phyloP scores from a whole-genome alignment of 2,329 filamentous ascomycete species.

The Epichloe sp. region DNA sequence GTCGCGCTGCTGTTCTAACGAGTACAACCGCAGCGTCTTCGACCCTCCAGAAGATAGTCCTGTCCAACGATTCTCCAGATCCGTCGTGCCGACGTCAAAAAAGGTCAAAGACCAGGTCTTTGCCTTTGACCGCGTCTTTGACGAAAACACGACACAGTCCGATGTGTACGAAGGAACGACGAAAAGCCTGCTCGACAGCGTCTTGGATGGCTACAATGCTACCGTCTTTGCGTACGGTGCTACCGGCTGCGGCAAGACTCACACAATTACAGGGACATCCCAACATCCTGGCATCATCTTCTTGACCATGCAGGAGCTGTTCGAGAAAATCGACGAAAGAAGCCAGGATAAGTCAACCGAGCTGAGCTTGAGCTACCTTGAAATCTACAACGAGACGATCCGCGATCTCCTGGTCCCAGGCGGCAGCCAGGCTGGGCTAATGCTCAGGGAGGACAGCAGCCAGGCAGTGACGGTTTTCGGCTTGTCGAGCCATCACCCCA shows the following conservation, averaged over 20 bases:
- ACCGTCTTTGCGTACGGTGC: constrained; percentile 98
- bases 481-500: constrained; percentile 79
- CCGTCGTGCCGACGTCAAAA: constrained; percentile 74
- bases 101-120: constrained; percentile 97
- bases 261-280: constrained; percentile 86
- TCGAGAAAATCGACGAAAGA: constrained; percentile 85
- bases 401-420: constrained; percentile 83
- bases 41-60: constrained; percentile 93
- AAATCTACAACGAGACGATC: constrained; percentile 99
- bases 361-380: constrained; percentile 83
- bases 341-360: constrained; percentile 81
- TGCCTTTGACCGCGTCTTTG: constrained; percentile 91
- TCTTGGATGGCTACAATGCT: constrained; percentile 95
- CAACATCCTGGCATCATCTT: constrained; percentile 97
- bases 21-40: constrained; percentile 55
- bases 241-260: constrained; percentile 95
- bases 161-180: constrained; percentile 96
- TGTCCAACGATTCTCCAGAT: constrained; percentile 74
- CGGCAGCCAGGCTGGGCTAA: constrained; percentile 69
- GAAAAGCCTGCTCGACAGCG: constrained; percentile 77
- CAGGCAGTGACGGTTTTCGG: constrained; percentile 85
- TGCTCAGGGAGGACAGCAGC: constrained; percentile 89
- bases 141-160: constrained; percentile 81
- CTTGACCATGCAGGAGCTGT: constrained; percentile 96
- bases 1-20: neutral